A percentile compares a stretch with the other conserved stretches of the same genome.
Evolutionary conservation across 768 basidiomycete genomes (phyloP).

Genomic region (Kwoniella sp.): DNA sequence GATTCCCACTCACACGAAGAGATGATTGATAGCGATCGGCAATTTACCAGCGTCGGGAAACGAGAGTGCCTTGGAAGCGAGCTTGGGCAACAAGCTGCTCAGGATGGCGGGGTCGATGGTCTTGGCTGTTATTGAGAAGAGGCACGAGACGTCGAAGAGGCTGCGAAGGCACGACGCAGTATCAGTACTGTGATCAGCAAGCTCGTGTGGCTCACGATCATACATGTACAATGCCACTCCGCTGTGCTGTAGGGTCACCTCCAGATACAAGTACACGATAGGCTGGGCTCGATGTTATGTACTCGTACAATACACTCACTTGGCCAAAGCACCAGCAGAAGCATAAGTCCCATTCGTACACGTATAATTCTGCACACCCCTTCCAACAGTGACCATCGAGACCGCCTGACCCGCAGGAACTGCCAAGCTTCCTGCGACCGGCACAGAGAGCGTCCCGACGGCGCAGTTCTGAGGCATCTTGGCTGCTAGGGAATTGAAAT

Average conservation of each 20-base stretch:
- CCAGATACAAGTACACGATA: too few relatives aligned
- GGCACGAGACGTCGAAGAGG: slow-evolving; percentile 65
- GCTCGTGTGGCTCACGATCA: too few relatives aligned
- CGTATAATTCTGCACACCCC: slow-evolving; percentile 57
- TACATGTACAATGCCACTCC: too few relatives aligned
- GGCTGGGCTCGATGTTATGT: too few relatives aligned
- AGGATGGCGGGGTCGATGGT: slow-evolving; percentile 48
- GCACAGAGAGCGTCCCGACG: slow-evolving; percentile 21
- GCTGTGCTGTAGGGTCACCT: too few relatives aligned
- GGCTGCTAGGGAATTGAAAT: background rate
- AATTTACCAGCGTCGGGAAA: slow-evolving; percentile 30
- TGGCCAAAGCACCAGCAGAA: slow-evolving; percentile 44
- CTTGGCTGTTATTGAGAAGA: slow-evolving; percentile 54
- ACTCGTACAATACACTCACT: slow-evolving; percentile 35
- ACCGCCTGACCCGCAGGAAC: slow-evolving; percentile 32
- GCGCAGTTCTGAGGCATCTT: slow-evolving; percentile 12
- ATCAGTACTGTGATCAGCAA: background rate
- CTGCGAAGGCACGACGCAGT: slow-evolving; percentile 59
- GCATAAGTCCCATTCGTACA: slow-evolving; percentile 45
- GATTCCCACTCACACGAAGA: slow-evolving; percentile 35
- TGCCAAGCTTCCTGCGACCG: slow-evolving; percentile 24
- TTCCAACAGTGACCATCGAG: slow-evolving; percentile 35
- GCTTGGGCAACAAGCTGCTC: slow-evolving; percentile 58
- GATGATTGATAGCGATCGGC: slow-evolving; percentile 35
- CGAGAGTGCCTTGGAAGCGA: slow-evolving; percentile 62